Base-by-base conservation (phyloP, 257 asterid species). In the Rubia yunnanensis region DNA sequence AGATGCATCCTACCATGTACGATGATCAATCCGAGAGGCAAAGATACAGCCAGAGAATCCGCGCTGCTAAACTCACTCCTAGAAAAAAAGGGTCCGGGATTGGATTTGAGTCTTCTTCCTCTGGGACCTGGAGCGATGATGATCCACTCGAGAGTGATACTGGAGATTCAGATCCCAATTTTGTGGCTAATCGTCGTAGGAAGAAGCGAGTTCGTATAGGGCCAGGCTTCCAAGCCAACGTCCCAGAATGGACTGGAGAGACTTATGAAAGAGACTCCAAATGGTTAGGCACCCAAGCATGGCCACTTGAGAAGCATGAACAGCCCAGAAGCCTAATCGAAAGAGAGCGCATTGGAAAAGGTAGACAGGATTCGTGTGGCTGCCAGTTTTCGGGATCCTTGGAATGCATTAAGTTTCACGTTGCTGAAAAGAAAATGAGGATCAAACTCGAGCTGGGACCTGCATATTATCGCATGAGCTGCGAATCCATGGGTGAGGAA, bases 1-100 rank as follows among this genome's bases (percentile, higher is more conserved):
- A 76, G 84, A 84, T 94, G 90, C 96, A 88, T 64, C 99, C 97
- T 23, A 64, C 76, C 79, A 75, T 89, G 92, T 94, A 88, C 32
- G 92, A 85, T 18, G 88, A 77, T 78, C 87, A 64, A 53, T 71
- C 85, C 14, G 92, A 82, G 69, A 74, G 79, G 71, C 62, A 77
- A 68, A 83, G 99, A 77, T 75, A 77, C 85, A 89, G 99, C 80
- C 82, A 64, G 73, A 85, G 96, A 78, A 68, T 94, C 58, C 69
- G 76, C 56, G 54, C 70, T 63, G 86, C 85, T 18, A 88, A 91
- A 73, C 87, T 78, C 60, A 50, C 85, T 68, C 64, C 64, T 28
- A 79, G 64, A 64, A 88, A 80, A 74, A 36, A 60, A 30, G 6
- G 30, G 60, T 17, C 38, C 10, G 24, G 57, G 31, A 64, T 1